Evolutionary conservation across 73 alveolate species (phyloP).

Genomic region (Symbiodinium pilosum): DNA sequence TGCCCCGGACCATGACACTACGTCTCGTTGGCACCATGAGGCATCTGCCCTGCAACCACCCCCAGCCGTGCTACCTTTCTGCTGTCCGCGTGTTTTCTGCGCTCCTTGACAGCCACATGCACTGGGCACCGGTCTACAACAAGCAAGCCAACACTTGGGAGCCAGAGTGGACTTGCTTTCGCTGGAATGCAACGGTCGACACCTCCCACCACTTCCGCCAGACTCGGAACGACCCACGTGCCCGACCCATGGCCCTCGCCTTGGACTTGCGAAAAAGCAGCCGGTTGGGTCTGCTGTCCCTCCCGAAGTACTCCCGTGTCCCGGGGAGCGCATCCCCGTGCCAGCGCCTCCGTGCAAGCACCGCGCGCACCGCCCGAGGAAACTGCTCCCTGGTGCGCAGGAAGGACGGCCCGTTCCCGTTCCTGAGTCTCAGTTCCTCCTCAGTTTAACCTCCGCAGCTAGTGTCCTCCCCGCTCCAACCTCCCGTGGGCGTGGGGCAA

Average conservation of each 20-base stretch:
- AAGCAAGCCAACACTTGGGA: not conserved
- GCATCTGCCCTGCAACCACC: not conserved
- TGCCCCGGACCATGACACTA: too few relatives aligned
- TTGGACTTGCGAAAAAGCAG: not conserved
- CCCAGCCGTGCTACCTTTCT: not conserved
- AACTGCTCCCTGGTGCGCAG: too few relatives aligned
- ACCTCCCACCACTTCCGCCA: not conserved
- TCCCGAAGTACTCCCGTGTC: not conserved
- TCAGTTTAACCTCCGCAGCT: not conserved
- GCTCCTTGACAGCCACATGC: constrained; percentile 1
- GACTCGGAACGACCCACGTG: not conserved
- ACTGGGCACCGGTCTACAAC: not conserved
- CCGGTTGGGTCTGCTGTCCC: constrained; percentile 30
- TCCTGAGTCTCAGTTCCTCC: not conserved
- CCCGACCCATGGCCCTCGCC: constrained; percentile 13
- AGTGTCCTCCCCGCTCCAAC: not conserved
- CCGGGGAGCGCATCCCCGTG: not conserved
- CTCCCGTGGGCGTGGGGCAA: not conserved
- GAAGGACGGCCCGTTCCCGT: not conserved
- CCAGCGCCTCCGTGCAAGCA: not conserved
- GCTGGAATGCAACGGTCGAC: not conserved
- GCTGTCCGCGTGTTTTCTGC: not conserved
- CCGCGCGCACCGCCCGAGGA: not conserved
- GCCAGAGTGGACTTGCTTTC: constrained; percentile 23
- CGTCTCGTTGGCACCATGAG: too few relatives aligned